Conservation (phyloP, 768 basidiomycete genomes). For the Dioszegia hungarica region DNA sequence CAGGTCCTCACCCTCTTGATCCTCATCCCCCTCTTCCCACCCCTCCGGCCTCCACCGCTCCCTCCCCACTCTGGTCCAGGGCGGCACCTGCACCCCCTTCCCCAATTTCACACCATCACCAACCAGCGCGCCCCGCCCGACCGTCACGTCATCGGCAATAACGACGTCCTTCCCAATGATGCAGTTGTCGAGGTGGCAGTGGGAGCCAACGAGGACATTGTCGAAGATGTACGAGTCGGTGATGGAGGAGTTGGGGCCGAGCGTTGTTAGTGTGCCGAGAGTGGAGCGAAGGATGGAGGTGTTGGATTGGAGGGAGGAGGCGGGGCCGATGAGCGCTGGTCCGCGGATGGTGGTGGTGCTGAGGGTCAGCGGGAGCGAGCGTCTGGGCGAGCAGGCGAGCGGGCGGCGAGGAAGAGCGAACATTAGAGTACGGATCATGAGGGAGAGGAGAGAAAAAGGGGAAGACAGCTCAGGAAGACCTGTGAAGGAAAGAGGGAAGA, state of each 20-base stretch:
- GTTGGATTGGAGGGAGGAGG: conserved; percentile 63
- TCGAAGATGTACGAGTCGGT: conserved; percentile 79
- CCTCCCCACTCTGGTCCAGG: conserved; percentile 68
- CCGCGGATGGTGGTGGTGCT: conserved; percentile 57
- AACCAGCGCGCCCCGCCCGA: conserved; percentile 74
- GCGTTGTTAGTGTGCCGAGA: conserved; percentile 67
- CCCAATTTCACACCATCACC: conserved; percentile 78
- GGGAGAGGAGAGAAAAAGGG: no score
- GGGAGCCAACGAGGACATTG: conserved; percentile 54
- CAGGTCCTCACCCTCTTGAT: conserved; percentile 46
- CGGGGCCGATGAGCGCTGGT: conserved; percentile 68
- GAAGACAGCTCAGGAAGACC: no score
- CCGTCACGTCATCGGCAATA: conserved; percentile 61
- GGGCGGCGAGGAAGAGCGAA: no score
- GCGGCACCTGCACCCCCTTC: conserved; percentile 60
- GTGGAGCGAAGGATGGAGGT: conserved; percentile 67
- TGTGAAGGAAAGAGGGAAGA: background rate
- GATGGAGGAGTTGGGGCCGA: conserved; percentile 68
- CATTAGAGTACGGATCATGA: no score
- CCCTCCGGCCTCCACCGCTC: conserved; percentile 50
- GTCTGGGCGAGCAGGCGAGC: no score
- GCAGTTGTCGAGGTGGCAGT: conserved; percentile 62
- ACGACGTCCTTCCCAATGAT: conserved; percentile 75
- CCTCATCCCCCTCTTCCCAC: conserved; percentile 48
- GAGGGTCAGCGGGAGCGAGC: background rate